These are phyloP conservation scores for Stachybotrys echinatus DNA, from an alignment of 2,329 filamentous ascomycete genomes.

Conservation along the genomic window DNA sequence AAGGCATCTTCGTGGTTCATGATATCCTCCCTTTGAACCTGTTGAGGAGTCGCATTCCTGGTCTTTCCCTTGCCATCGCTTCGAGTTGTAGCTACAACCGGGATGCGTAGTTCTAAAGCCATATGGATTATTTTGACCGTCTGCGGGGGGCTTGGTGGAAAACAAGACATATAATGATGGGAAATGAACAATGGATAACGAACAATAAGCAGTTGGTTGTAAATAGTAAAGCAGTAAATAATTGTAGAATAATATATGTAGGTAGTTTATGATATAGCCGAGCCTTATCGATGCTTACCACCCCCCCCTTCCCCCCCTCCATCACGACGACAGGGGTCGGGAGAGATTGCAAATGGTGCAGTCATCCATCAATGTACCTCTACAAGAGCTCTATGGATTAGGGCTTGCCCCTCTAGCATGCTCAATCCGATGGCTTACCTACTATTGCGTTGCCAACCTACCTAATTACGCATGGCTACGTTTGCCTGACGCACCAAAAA, in stretches of 20 bases:
- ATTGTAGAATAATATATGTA: background rate
- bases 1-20: background rate
- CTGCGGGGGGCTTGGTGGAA: background rate
- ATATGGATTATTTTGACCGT: background rate
- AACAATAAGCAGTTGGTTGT: background rate
- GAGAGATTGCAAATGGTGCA: background rate
- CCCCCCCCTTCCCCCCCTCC: too few species aligned
- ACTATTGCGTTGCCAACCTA: background rate
- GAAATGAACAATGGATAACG: background rate
- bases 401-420: background rate
- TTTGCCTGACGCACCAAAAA: background rate
- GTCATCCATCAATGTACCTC: background rate
- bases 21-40: background rate
- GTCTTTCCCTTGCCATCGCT: background rate
- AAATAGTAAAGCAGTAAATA: background rate
- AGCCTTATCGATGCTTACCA: too few species aligned
- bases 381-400: background rate
- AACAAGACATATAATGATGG: background rate
- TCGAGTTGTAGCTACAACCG: background rate
- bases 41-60: background rate
- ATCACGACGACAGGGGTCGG: background rate
- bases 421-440: background rate
- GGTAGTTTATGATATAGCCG: background rate
- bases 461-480: background rate
- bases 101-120: background rate